A percentile compares a stretch with the other conserved stretches of the same genome.
These are phyloP conservation scores for Selaginella tamariscina DNA, from an alignment of 75 land plant genomes.

Conservation along the genomic window DNA sequence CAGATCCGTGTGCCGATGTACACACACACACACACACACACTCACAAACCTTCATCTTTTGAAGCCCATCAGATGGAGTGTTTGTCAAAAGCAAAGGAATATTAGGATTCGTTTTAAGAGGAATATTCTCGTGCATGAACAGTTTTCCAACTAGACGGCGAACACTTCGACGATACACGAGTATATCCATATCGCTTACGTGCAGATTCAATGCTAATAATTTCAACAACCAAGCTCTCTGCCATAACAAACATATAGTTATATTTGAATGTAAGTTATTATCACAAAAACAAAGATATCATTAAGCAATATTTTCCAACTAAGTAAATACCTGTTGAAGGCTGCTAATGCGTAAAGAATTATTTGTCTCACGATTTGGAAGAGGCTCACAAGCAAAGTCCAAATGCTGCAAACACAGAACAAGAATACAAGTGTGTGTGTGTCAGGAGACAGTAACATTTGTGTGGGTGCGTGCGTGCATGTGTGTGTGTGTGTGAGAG, in stretches of 20 bases:
- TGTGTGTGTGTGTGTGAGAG: not conserved
- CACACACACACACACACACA: not conserved
- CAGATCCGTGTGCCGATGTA: too few relatives aligned
- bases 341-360: conserved; percentile 64
- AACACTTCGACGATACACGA: conserved; percentile 52
- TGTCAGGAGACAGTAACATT: too few relatives aligned
- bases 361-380: conserved; percentile 61
- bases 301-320: not conserved
- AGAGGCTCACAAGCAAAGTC: conserved; percentile 71
- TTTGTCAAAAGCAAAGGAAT: conserved; percentile 1
- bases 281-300: not conserved
- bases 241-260: conserved; percentile 17
- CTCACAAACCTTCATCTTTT: conserved; percentile 31
- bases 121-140: conserved; percentile 35
- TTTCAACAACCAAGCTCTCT: conserved; percentile 97
- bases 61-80: conserved; percentile 14
- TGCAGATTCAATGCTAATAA: conserved; percentile 78
- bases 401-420: conserved; percentile 51
- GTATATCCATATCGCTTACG: conserved; percentile 49
- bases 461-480: too few relatives aligned
- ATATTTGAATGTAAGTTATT: not conserved
- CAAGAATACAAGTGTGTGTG: not conserved
- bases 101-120: conserved; percentile 14
- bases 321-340: conserved; percentile 74
- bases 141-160: conserved; percentile 47